Base-by-base conservation (phyloP, 192 early-diverging fungal genomes). In the Coemansia sp. region DNA sequence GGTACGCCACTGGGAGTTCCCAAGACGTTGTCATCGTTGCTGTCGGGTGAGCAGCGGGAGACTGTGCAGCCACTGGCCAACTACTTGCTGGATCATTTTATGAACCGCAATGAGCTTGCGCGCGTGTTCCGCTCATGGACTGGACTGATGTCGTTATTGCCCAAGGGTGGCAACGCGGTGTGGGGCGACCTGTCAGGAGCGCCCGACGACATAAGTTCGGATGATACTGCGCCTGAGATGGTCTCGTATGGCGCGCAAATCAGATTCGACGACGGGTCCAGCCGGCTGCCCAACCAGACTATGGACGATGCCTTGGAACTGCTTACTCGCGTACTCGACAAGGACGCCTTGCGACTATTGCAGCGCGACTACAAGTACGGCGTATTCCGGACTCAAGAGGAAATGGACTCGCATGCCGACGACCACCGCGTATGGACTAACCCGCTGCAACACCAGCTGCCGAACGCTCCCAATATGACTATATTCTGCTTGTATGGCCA, bases 1-100 rank as follows among this genome's bases (percentile, higher is more conserved):
- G 95, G 94, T 5, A 89, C 94, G 1, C 85, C 94, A 77, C 73
- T 95, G 34, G 95, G 95, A 7, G 89, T 93, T 5, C 91, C 94
- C 21, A 96, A 96, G 70, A 91, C 91, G 7, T 66, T 92, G 45
- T 86, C 93, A 1, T 87, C 89, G 34, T 75, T 92, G 63, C 77
- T 92, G 2, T 91, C 90, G 53, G 89, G 89, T 17, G 95, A 97
- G 77, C 92, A 90, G 63, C 84, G 91, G 27, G 94, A 97, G 67
- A 95, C 94, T 0, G 91, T 93, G 21, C 86, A 92, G 60, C 78
- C 85, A 21, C 87, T 93, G 77, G 92, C 88, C 58, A 85, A 89
- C 36, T 91, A 92, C 77, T 63, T 93, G n/a, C 74, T 95, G 29
- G 94, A 96, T 68, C 88, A 89, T 38, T 93, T 97, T 72, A 94